Conservation (phyloP, 1,284 basidiomycete genomes). For the Apiotrichum akiyoshidainum region DNA sequence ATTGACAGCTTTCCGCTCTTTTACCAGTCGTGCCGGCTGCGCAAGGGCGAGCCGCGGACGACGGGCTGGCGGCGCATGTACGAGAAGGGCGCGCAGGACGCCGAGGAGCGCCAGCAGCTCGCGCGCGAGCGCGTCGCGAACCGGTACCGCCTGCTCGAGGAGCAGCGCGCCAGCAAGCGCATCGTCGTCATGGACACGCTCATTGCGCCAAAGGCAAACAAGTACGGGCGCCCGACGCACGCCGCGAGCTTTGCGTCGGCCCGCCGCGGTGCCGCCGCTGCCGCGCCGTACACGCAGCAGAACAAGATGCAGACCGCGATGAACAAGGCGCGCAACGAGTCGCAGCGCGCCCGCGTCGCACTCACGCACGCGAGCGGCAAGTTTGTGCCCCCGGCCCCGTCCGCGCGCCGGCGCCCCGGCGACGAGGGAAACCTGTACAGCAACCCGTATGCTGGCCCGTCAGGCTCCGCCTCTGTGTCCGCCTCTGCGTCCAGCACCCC, state of each 20-base stretch:
- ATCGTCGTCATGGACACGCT: constrained; percentile 38
- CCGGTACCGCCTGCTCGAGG: constrained; percentile 39
- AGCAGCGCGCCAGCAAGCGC: constrained; percentile 32
- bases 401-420: not conserved
- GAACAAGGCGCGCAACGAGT: constrained; percentile 38
- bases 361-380: constrained; percentile 42
- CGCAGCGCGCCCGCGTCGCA: constrained; percentile 36
- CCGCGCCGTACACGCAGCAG: not conserved
- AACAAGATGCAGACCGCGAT: constrained; percentile 20
- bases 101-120: constrained; percentile 27
- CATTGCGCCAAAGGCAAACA: constrained; percentile 12
- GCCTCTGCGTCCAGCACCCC: not conserved
- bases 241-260: constrained; percentile 2
- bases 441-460: constrained; percentile 23
- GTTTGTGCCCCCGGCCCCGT: constrained; percentile 29
- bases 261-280: constrained; percentile 2
- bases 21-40: constrained; percentile 30
- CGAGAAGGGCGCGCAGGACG: constrained; percentile 40
- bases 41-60: constrained; percentile 30
- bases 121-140: constrained; percentile 34
- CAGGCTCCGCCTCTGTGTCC: not conserved
- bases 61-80: constrained; percentile 46
- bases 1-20: constrained; percentile 36
- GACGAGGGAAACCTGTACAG: constrained; percentile 18
- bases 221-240: not conserved